These are phyloP conservation scores for Talaromyces funiculosus DNA, from an alignment of 2,329 filamentous ascomycete genomes.

Conservation along the genomic window DNA sequence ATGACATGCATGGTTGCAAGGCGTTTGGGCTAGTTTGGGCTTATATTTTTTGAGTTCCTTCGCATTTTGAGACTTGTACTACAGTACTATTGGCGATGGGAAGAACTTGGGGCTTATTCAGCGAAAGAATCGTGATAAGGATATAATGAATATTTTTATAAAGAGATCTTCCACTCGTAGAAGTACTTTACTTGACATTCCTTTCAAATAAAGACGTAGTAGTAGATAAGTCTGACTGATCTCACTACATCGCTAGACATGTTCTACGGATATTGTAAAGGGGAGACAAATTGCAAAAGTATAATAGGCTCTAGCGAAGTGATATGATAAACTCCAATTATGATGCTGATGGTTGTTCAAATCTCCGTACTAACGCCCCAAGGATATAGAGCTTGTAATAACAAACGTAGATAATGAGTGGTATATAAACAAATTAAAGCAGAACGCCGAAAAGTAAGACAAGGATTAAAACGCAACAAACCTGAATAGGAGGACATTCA, in stretches of 20 bases:
- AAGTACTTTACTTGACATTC: too few species aligned
- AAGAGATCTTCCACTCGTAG: neutral
- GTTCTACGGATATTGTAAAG: neutral
- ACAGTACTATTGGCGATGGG: neutral
- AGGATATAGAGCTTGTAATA: neutral
- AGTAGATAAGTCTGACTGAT: too few species aligned
- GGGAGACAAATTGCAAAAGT: neutral
- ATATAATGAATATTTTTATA: neutral
- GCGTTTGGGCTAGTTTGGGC: neutral
- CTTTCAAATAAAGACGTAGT: neutral
- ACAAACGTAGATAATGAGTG: neutral
- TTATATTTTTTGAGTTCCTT: neutral
- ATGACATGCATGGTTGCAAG: conserved; percentile 5
- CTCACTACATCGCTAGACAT: neutral
- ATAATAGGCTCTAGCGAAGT: neutral
- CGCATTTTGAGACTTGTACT: neutral
- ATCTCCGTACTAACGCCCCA: neutral
- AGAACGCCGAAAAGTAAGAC: neutral
- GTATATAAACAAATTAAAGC: neutral
- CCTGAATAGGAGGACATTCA: too few species aligned
- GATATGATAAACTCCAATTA: neutral
- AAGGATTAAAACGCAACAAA: neutral
- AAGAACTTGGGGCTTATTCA: neutral
- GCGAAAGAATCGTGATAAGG: neutral
- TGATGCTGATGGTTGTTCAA: neutral